These are phyloP conservation scores for Penicillium nordicum DNA, from an alignment of 2,329 filamentous ascomycete genomes.

Conservation along the genomic window DNA sequence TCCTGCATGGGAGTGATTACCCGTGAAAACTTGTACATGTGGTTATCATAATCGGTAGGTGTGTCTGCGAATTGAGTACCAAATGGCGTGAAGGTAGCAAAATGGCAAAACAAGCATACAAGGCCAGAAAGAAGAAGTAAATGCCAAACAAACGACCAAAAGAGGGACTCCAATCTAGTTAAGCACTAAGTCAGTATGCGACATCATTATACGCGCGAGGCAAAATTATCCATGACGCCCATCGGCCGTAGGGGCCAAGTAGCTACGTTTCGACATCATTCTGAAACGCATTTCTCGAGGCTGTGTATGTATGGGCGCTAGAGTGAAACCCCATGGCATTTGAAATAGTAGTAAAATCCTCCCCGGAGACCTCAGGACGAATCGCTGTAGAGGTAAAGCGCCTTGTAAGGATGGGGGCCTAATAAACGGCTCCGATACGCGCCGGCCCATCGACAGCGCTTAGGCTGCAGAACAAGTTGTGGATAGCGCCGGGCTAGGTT, in stretches of 20 bases:
- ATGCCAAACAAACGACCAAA: conserved; percentile 1
- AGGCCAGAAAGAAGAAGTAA: conserved; percentile 7
- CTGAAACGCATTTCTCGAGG: conserved; percentile 26
- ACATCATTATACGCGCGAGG: conserved; percentile 16
- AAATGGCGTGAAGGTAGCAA: neutral
- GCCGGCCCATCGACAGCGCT: conserved; percentile 21
- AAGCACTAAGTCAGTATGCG: conserved; percentile 12
- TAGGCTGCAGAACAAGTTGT: conserved; percentile 8
- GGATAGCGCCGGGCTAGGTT: conserved; percentile 3
- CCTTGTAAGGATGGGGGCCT: conserved; percentile 9
- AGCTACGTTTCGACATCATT: conserved; percentile 1
- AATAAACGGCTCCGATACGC: conserved; percentile 20
- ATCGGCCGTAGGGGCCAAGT: conserved; percentile 5
- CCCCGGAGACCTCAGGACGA: neutral
- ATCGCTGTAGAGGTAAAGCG: conserved; percentile 10
- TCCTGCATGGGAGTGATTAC: conserved; percentile 22
- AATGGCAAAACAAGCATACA: neutral
- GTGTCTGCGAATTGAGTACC: neutral
- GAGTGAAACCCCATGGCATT: conserved; percentile 28
- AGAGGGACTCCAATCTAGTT: conserved; percentile 10
- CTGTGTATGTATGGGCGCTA: conserved; percentile 27
- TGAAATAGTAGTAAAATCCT: neutral
- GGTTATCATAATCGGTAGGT: conserved; percentile 25
- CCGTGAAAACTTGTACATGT: conserved; percentile 22
- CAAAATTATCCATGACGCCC: conserved; percentile 13